These are phyloP conservation scores for Nitzschia sp. DNA, from an alignment of 108 stramenopile species.

Conservation along the genomic window DNA sequence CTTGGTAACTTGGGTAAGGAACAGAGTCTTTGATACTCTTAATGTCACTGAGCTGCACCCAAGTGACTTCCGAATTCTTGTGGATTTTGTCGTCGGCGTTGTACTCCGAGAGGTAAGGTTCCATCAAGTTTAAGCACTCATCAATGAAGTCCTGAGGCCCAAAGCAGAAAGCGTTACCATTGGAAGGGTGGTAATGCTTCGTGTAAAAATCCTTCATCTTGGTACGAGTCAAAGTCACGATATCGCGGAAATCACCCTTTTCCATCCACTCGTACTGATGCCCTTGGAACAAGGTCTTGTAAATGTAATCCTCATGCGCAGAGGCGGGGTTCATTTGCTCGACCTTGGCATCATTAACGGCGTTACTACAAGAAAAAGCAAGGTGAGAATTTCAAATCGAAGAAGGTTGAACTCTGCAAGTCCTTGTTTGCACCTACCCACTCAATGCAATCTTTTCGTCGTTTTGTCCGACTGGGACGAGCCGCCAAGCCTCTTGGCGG, in stretches of 20 bases:
- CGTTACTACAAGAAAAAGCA: slow-evolving; percentile 24
- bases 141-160: slow-evolving; percentile 82
- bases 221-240: slow-evolving; percentile 79
- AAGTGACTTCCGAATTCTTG: slow-evolving; percentile 41
- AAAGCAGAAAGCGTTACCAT: slow-evolving; percentile 89
- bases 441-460: slow-evolving; percentile 55
- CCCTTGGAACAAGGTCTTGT: slow-evolving; percentile 85
- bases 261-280: slow-evolving; percentile 80
- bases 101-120: slow-evolving; percentile 60
- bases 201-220: slow-evolving; percentile 89
- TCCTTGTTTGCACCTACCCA: slow-evolving; percentile 73
- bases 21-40: slow-evolving; percentile 33
- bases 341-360: slow-evolving; percentile 92
- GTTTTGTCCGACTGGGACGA: slow-evolving; percentile 58
- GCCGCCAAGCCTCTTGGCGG: slow-evolving; percentile 96
- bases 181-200: slow-evolving; percentile 92
- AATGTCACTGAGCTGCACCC: slow-evolving; percentile 42
- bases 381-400: slow-evolving; percentile 4
- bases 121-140: slow-evolving; percentile 48
- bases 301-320: slow-evolving; percentile 64
- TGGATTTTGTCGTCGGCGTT: slow-evolving; percentile 39
- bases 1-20: slow-evolving; percentile 53
- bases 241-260: slow-evolving; percentile 88
- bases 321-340: slow-evolving; percentile 87
- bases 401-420: too few relatives aligned